A percentile compares a stretch with the other conserved stretches of the same genome.
Conservation (phyloP, 2,329 filamentous ascomycete species). For the Fusarium sp. region DNA sequence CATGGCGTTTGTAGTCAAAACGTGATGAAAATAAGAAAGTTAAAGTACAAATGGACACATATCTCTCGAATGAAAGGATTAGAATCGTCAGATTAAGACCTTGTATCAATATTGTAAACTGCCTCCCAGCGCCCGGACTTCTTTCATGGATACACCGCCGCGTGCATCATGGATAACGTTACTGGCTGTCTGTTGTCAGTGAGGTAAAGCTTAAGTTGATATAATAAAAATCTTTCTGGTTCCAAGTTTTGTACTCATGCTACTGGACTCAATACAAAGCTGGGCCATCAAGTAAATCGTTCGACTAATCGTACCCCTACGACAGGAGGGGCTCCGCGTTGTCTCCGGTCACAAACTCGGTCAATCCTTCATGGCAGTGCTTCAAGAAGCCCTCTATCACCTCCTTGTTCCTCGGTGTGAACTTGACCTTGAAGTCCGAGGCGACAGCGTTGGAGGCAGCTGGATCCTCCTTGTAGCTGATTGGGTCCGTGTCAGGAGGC, state of each 20-base stretch:
- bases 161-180: not conserved
- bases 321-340: not conserved
- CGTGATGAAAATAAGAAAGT: no score
- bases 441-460: not conserved
- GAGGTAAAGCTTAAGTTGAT: no score
- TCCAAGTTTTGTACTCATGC: not conserved
- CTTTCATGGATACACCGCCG: no score
- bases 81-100: no score
- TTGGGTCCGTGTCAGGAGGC: not conserved
- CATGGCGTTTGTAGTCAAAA: no score
- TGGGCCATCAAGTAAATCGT: not conserved
- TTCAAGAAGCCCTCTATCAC: not conserved
- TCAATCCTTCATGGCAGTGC: not conserved
- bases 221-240: not conserved
- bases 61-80: no score
- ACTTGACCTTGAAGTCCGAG: not conserved
- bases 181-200: not conserved
- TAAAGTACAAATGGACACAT: no score
- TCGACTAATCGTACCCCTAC: no score
- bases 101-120: no score
- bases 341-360: not conserved
- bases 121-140: no score
- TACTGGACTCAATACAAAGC: not conserved
- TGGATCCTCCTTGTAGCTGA: not conserved
- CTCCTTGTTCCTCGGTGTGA: not conserved